Base-by-base conservation (phyloP, 2,329 filamentous ascomycete species). In the Cryphonectria radicalis region DNA sequence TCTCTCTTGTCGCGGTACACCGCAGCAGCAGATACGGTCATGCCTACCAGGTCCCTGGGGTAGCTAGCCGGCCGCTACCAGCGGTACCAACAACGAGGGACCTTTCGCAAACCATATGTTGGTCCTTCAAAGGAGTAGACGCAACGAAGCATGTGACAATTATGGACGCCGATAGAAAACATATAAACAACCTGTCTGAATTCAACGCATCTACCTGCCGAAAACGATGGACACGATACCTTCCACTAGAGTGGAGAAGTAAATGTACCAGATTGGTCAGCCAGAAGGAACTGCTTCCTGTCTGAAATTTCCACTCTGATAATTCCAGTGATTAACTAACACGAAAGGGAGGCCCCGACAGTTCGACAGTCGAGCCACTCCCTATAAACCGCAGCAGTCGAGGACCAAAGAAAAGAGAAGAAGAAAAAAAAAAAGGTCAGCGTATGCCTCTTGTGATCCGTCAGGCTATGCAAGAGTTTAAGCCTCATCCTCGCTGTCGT, bases 401-500 rank as follows among this genome's bases (percentile, higher is more conserved):
- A 40, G 25, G 19, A 59, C n/a, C n/a, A 64, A 17, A 46, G 13
- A 40, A 40, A 7, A 40, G 3, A 32, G 32, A 32, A 32, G 32
- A 32, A 32, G 28, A 63, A 5, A 43, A 14, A 43, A 50, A 64
- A 5, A n/a, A 46, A 5, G 62, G 42, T 8, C 42, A 25, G 35
- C 10, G 2, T 8, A 25, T 50, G 46, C 63, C 14, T 37, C 28
- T 50, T 7, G 46, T 25, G 46, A 66, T 28, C 35, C 28, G 17
- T 64, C 32, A 22, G 13, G 42, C 14, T 37, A n/a, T 11, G 40
- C 42, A 32, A 59, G 55, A 17, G 42, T 6, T 35, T 55, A 65
- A 42, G 55, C 28, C 8, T 67, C 67, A 42, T 73, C 70, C 53
- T 64, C 65, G 43, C 70, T 72, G 50, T 70, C 70, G 50, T 69